These are phyloP conservation scores for Rhizopogon sp. DNA, from an alignment of 768 basidiomycete species.

Conservation along the genomic window DNA sequence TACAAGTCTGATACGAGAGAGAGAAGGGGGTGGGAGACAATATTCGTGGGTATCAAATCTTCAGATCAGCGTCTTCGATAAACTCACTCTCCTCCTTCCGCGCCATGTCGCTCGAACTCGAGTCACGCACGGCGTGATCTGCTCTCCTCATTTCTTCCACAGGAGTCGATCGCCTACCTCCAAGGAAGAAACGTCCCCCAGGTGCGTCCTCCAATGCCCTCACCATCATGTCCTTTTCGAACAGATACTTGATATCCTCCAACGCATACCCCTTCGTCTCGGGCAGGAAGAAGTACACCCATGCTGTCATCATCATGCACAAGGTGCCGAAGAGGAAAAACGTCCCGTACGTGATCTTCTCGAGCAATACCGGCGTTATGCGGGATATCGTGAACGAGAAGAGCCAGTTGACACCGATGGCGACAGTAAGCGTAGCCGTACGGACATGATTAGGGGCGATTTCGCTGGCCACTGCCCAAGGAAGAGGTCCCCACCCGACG, in stretches of 20 bases:
- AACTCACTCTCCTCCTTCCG: background rate
- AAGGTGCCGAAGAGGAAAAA: slow-evolving; percentile 36
- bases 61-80: background rate
- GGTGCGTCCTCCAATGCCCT: slow-evolving; percentile 38
- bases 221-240: slow-evolving; percentile 33
- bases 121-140: background rate
- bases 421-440: slow-evolving; percentile 31
- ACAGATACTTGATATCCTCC: slow-evolving; percentile 42
- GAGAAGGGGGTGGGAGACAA: too few species aligned
- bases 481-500: slow-evolving; percentile 35
- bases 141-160: slow-evolving; percentile 12
- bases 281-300: slow-evolving; percentile 41
- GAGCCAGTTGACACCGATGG: slow-evolving; percentile 40
- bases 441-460: slow-evolving; percentile 41
- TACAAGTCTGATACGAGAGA: too few species aligned
- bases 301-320: slow-evolving; percentile 36
- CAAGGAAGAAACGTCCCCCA: slow-evolving; percentile 31
- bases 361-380: slow-evolving; percentile 36
- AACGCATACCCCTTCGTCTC: slow-evolving; percentile 43
- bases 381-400: slow-evolving; percentile 43
- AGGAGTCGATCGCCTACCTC: slow-evolving; percentile 12
- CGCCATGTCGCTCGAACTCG: background rate
- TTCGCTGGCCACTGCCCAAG: slow-evolving; percentile 26
- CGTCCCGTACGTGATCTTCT: slow-evolving; percentile 32
- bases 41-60: background rate